A percentile compares a stretch with the other conserved stretches of the same genome.
phyloP scores from a whole-genome alignment of 352 stramenopile species.

The Phytopythium mirpurense region DNA sequence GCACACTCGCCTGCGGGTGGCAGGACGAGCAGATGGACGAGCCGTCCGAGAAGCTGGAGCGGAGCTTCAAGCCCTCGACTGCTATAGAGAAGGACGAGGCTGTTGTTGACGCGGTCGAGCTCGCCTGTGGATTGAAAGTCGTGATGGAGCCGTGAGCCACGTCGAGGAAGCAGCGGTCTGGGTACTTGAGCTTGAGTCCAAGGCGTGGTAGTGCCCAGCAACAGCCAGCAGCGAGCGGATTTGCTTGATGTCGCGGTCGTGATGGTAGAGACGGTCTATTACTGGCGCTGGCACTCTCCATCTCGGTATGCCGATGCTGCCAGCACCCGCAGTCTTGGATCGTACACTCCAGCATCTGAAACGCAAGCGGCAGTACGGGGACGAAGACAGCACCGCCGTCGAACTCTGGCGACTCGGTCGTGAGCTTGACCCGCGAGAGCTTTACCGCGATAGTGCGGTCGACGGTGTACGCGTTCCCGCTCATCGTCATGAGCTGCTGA shows the following conservation, averaged over 20 bases:
- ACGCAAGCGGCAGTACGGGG: conserved; percentile 50
- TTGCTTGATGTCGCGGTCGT: background rate
- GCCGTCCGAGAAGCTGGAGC: conserved; percentile 51
- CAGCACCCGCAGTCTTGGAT: conserved; percentile 50
- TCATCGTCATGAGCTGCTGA: conserved; percentile 20
- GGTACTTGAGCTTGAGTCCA: conserved; percentile 9
- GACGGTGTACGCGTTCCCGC: background rate
- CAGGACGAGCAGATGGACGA: conserved; percentile 31
- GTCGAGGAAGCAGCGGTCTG: conserved; percentile 41
- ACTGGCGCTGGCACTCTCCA: no score
- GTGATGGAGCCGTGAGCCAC: conserved; percentile 23
- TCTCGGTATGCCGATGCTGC: background rate
- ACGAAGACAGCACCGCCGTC: conserved; percentile 56
- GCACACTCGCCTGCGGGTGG: conserved; percentile 42
- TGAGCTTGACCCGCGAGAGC: conserved; percentile 33
- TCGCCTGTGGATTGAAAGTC: conserved; percentile 7
- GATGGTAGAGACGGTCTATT: background rate
- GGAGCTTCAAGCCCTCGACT: conserved; percentile 30
- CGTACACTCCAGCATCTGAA: conserved; percentile 70
- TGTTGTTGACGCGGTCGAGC: conserved; percentile 10
- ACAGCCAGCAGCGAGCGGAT: background rate
- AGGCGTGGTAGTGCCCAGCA: background rate
- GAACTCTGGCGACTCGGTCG: conserved; percentile 68
- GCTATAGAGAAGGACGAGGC: conserved; percentile 12
- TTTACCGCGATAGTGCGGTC: conserved; percentile 21